Evolutionary conservation across 1,284 basidiomycete genomes (phyloP), one percentile per base, ranked within the genome.

Genomic region (Irpex sp.): DNA sequence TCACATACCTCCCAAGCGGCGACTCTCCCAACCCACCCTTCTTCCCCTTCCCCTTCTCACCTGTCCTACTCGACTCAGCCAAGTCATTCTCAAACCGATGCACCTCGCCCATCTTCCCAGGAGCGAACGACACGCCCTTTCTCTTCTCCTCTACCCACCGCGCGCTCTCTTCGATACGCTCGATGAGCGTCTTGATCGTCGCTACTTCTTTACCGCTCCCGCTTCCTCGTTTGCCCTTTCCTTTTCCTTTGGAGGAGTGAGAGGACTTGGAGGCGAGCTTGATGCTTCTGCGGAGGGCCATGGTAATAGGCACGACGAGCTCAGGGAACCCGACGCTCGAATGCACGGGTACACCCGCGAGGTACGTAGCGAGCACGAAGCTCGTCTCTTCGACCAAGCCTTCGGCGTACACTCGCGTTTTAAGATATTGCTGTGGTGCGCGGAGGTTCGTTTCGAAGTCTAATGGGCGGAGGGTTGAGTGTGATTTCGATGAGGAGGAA

Each of bases 291-390:
- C 85, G 85, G 61, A 96, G 78, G 3, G 82, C 78, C 9, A 90
- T 82, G n/a, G 88, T 77, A 45, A 96, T 78, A 1, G 96, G 94
- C n/a, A 98, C 84, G 12, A 88, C 82, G 58, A 97, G 80, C 76
- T 99, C 97, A 2, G 96, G 96, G 78, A 98, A 98, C 0, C 93
- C 93, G 61, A 98, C 88, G 73, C 90, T 92, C 0, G 82, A 85
- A 59, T 89, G 88, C 0, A 91, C 84, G 0, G 82, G 75, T 64
- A 72, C 78, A 70, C 78, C 91, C 63, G 75, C 77, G 59, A 82
- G 82, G 84, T 91, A 94, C 74, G 96, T 93, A 9, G 88, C 87
- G 49, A 98, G 80, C 18, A 94, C 75, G 74, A 85, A 94, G 4
- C 82, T 74, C 18, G 88, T 79, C 74, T 98, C 97, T 61, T 98